Evolutionary conservation across 805 yeast genomes (phyloP).

Genomic region (Yarrowia keelungensis): DNA sequence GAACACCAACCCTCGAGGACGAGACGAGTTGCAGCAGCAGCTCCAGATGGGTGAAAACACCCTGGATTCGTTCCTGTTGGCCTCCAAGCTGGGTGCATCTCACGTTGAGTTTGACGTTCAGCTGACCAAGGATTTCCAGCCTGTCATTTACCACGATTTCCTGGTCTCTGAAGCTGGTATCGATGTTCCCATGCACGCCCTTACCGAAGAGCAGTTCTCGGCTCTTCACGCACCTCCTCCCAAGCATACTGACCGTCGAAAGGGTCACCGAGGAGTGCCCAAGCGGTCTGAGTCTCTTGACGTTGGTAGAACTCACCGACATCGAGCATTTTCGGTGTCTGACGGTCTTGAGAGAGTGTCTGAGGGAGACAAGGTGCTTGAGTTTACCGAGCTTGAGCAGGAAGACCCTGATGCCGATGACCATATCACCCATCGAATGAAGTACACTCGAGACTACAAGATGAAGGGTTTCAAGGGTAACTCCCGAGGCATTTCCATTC

Average conservation of each 20-base stretch:
- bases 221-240: slow-evolving; percentile 28
- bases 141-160: slow-evolving; percentile 95
- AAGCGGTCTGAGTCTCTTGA: slow-evolving; percentile 34
- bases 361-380: slow-evolving; percentile 43
- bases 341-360: slow-evolving; percentile 49
- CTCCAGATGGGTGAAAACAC: slow-evolving; percentile 95
- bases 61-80: slow-evolving; percentile 92
- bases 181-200: slow-evolving; percentile 93
- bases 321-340: slow-evolving; percentile 53
- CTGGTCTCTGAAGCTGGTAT: slow-evolving; percentile 94
- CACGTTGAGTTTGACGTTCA: slow-evolving; percentile 98
- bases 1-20: slow-evolving; percentile 72
- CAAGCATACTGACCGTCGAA: slow-evolving; percentile 11
- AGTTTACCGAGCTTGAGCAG: neutral
- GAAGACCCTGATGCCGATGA: slow-evolving; percentile 11
- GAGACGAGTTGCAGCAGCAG: slow-evolving; percentile 20
- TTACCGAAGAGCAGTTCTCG: slow-evolving; percentile 84
- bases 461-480: slow-evolving; percentile 90
- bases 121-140: slow-evolving; percentile 85
- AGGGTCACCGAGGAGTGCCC: slow-evolving; percentile 27
- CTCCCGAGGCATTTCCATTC: slow-evolving; percentile 84
- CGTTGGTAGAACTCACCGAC: slow-evolving; percentile 44
- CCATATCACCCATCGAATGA: slow-evolving; percentile 56
- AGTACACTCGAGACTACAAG: slow-evolving; percentile 86
- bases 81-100: slow-evolving; percentile 94